phyloP scores from a whole-genome alignment of 2,329 filamentous ascomycete species.

The Trichoderma arundinaceum region DNA sequence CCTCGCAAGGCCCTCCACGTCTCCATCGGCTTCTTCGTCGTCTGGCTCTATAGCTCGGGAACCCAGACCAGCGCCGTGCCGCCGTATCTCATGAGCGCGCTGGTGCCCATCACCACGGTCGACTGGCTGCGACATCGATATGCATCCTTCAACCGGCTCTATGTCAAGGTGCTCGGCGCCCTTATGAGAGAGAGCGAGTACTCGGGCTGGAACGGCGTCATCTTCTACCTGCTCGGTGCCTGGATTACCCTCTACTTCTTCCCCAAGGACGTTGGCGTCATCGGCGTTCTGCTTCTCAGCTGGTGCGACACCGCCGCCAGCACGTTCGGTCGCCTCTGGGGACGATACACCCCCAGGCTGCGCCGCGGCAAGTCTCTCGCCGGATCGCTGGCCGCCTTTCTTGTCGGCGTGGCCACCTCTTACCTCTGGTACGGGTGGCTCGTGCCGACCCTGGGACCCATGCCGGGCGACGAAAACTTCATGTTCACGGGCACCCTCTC shows the following conservation, averaged over 20 bases:
- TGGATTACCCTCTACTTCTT: constrained; percentile 86
- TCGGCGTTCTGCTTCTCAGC: constrained; percentile 86
- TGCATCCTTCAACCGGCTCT: constrained; percentile 81
- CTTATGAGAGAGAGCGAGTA: constrained; percentile 98
- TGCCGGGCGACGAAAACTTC: constrained; percentile 70
- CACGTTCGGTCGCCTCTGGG: constrained; percentile 89
- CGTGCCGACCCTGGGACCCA: constrained; percentile 69
- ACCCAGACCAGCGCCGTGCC: constrained; percentile 79
- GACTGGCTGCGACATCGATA: constrained; percentile 86
- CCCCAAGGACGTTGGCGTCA: constrained; percentile 90
- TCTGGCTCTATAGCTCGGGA: constrained; percentile 82
- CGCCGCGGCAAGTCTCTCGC: constrained; percentile 90
- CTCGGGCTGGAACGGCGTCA: constrained; percentile 92
- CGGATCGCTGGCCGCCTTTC: constrained; percentile 81
- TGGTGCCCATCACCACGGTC: constrained; percentile 82
- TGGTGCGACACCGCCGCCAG: constrained; percentile 98
- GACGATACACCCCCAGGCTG: constrained; percentile 84
- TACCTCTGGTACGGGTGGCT: constrained; percentile 88
- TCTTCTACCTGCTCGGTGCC: constrained; percentile 91
- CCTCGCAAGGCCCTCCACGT: constrained; percentile 92
- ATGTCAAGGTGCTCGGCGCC: constrained; percentile 82
- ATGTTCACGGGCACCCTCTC: constrained; percentile 80
- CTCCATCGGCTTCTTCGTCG: constrained; percentile 92
- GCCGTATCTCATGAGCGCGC: constrained; percentile 78
- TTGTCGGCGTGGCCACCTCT: constrained; percentile 82